Evolutionary conservation across 768 basidiomycete genomes (phyloP).

Genomic region (Boletus sensibilis): DNA sequence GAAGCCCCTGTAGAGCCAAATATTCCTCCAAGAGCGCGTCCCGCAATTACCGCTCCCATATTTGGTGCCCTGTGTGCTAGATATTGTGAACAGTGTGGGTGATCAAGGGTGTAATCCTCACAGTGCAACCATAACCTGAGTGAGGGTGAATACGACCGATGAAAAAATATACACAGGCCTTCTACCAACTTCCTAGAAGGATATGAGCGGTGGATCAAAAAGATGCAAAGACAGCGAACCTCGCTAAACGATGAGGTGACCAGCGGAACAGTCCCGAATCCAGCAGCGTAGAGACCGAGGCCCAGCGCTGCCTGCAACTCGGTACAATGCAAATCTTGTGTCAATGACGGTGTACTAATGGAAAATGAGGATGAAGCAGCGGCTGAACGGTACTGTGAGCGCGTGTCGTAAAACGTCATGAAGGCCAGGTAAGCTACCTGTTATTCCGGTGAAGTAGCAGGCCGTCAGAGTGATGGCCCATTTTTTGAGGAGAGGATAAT

Average conservation of each 20-base stretch:
- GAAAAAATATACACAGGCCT: conserved; percentile 59
- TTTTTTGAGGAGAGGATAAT: conserved; percentile 39
- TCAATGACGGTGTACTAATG: conserved; percentile 57
- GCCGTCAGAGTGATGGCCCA: conserved; percentile 39
- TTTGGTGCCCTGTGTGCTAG: conserved; percentile 35
- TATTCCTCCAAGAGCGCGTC: conserved; percentile 58
- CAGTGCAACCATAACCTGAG: conserved; percentile 44
- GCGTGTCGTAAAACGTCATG: background rate
- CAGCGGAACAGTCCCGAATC: conserved; percentile 60
- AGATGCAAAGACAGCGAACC: conserved; percentile 8
- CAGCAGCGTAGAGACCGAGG: conserved; percentile 53
- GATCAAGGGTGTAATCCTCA: conserved; percentile 9
- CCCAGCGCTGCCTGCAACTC: conserved; percentile 46
- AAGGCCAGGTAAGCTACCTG: conserved; percentile 7
- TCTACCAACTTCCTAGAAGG: conserved; percentile 57
- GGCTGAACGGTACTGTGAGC: conserved; percentile 35
- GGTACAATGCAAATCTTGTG: conserved; percentile 41
- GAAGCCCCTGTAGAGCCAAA: conserved; percentile 64
- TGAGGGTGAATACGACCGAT: conserved; percentile 45
- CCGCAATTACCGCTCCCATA: conserved; percentile 56
- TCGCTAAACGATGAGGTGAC: conserved; percentile 68
- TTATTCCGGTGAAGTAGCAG: conserved; percentile 27
- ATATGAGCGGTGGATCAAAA: background rate
- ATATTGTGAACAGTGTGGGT: background rate
- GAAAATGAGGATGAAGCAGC: conserved; percentile 51